Percentiles rank a stretch among this genome's conserved stretches.
phyloP scores from a whole-genome alignment of 2,329 filamentous ascomycete species.

The Hypoxylon sp. region DNA sequence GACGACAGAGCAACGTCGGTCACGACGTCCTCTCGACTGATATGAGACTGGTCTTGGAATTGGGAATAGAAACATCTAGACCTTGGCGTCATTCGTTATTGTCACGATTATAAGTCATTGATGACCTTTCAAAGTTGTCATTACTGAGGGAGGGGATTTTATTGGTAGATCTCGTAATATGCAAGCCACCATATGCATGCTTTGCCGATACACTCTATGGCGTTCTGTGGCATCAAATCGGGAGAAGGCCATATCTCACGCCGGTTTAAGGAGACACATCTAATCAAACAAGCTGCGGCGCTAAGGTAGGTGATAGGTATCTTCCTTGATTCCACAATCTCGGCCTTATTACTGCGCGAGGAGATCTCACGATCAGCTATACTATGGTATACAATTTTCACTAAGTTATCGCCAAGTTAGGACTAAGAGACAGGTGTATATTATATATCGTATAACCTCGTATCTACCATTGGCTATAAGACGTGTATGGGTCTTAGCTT shows the following conservation, averaged over 20 bases:
- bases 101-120: background rate
- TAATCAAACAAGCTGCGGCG: background rate
- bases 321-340: background rate
- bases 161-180: constrained; percentile 18
- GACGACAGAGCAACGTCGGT: background rate
- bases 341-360: constrained; percentile 5
- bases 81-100: background rate
- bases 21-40: background rate
- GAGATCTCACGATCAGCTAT: background rate
- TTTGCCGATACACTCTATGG: background rate
- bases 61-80: background rate
- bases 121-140: background rate
- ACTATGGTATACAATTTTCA: background rate
- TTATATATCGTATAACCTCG: background rate
- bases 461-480: background rate
- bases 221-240: constrained; percentile 4
- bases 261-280: constrained; percentile 5
- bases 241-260: constrained; percentile 2
- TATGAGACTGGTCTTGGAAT: background rate
- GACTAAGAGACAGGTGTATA: background rate
- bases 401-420: background rate
- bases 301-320: constrained; percentile 6
- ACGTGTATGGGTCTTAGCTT: background rate
- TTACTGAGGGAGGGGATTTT: background rate
- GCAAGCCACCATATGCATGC: constrained; percentile 6